Evolutionary conservation across 2,329 filamentous ascomycete genomes (phyloP).

Genomic region (Aureobasidium sp.): DNA sequence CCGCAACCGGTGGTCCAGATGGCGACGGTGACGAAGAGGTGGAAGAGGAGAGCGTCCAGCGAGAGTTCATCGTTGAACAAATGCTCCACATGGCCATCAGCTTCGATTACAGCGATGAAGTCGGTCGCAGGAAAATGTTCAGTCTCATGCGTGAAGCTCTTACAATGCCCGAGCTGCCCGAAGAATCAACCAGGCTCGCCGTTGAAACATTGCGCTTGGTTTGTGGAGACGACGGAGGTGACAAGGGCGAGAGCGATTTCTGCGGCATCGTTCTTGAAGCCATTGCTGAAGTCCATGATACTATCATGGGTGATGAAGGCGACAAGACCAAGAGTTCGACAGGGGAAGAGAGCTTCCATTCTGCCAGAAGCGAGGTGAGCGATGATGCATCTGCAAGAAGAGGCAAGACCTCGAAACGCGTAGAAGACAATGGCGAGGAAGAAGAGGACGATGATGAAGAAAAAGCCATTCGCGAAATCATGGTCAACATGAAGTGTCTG

Average conservation of each 20-base stretch:
- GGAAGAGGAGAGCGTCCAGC: constrained; percentile 78
- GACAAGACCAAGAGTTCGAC: constrained; percentile 44
- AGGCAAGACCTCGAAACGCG: constrained; percentile 34
- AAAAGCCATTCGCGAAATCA: constrained; percentile 81
- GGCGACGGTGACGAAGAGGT: constrained; percentile 55
- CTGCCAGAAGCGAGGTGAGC: constrained; percentile 78
- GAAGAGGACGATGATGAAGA: constrained; percentile 54
- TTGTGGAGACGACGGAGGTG: constrained; percentile 65
- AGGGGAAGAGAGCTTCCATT: constrained; percentile 79
- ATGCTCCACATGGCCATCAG: constrained; percentile 85
- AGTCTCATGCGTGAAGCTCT: constrained; percentile 78
- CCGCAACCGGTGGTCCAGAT: constrained; percentile 39
- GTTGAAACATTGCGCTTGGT: constrained; percentile 76
- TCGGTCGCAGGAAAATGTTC: constrained; percentile 93
- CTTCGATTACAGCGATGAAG: constrained; percentile 95
- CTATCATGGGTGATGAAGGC: constrained; percentile 65
- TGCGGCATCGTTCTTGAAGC: constrained; percentile 83
- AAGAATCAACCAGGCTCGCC: constrained; percentile 83
- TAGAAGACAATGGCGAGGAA: constrained; percentile 57
- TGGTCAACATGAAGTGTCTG: constrained; percentile 97
- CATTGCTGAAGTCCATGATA: constrained; percentile 93
- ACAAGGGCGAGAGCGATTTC: constrained; percentile 72
- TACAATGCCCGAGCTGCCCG: constrained; percentile 78
- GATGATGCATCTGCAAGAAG: constrained; percentile 43
- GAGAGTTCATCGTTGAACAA: constrained; percentile 94